These are phyloP conservation scores for Nidularia sp. DNA, from an alignment of 768 basidiomycete genomes.

Conservation along the genomic window DNA sequence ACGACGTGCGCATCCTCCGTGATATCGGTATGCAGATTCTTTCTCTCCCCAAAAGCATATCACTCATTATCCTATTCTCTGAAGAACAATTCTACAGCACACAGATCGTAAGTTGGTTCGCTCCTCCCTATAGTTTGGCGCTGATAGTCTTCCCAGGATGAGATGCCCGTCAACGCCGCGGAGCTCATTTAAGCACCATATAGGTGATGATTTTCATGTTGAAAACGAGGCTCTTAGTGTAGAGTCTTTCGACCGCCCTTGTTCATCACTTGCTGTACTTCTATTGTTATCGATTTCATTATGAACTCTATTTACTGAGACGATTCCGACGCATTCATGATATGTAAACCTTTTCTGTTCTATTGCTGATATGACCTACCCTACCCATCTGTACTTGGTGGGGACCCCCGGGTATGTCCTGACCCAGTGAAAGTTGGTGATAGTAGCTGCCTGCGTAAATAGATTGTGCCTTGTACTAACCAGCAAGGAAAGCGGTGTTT, in stretches of 20 bases:
- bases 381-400: too few species aligned
- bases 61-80: slow-evolving; percentile 6
- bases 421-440: too few species aligned
- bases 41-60: neutral
- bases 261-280: neutral
- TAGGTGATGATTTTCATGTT: slow-evolving; percentile 2
- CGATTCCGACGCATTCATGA: too few species aligned
- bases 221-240: too few species aligned
- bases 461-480: too few species aligned
- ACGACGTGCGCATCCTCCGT: slow-evolving; percentile 93
- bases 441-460: too few species aligned
- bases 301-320: too few species aligned
- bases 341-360: too few species aligned
- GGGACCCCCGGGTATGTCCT: too few species aligned
- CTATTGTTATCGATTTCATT: too few species aligned
- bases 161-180: slow-evolving; percentile 98
- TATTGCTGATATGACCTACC: too few species aligned
- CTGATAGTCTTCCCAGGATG: slow-evolving; percentile 54
- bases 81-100: slow-evolving; percentile 96
- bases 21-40: slow-evolving; percentile 74
- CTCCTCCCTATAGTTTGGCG: slow-evolving; percentile 8
- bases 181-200: slow-evolving; percentile 95
- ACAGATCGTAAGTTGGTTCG: slow-evolving; percentile 67
- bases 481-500: too few species aligned
- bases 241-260: slow-evolving; percentile 5